Base-by-base conservation (phyloP, 768 basidiomycete genomes). In the Lactifluus subvellereus region DNA sequence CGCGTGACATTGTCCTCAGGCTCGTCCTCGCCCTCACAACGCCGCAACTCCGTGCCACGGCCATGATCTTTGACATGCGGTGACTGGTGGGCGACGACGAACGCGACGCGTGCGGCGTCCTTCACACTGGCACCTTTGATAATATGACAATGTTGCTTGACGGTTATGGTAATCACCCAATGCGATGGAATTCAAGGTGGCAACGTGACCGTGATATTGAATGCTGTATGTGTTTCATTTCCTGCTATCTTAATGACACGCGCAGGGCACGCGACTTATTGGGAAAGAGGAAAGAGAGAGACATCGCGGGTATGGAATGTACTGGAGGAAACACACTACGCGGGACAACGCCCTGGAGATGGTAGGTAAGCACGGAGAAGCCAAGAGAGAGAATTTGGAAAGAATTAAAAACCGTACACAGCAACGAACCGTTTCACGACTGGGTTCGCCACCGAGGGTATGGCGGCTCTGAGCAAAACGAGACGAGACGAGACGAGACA, bases 361-460 rank as follows among this genome's bases (percentile, higher is more conserved):
- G 52, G 62, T 54, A 63, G 57, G 57, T 30, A 59, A 54, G 52
- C 56, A 49, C 62, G 52, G 57, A 54, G 57, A 59, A 54, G 18
- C 16, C 27, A 43, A 18, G 42, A 40, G 35, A 49, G 32, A 32
- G 33, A 40, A 54, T 14, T 13, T 20, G 35, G 32, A 55, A 57
- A 7, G n/a, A 43, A 37, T 6, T 43, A 51, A 30, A 45, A 57
- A 47, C 56, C 61, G 61, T 38, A 57, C 61, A 57, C 51, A 43
- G 37, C 35, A 27, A 53, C 61, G 61, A 62, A 62, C 61, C 61
- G 56, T 62, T 62, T 58, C 35, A 42, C 53, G 45, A 27, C 35
- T 38, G 13, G 13, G 40, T 32, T 6, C 1, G 30, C 47, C 22
- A 16, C 47, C 47, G 22, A 48, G 47, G 10, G 22, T 48, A 27